Percentiles rank a stretch among this genome's conserved stretches.
Evolutionary conservation across 768 basidiomycete genomes (phyloP).

Genomic region (Termitomyces sp.): DNA sequence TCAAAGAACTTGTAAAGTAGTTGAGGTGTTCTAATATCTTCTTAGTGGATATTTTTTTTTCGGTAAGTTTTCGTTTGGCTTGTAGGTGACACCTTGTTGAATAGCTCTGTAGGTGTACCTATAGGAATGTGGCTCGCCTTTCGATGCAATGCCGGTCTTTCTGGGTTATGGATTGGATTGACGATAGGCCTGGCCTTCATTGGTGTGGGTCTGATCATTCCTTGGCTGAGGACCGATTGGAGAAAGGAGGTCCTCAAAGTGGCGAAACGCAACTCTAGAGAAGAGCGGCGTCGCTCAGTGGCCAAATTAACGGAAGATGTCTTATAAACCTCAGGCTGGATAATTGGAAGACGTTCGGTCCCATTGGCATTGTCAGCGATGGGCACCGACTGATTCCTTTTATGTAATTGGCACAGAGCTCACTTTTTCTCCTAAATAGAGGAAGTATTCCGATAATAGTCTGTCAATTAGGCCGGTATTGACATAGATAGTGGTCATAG

Average conservation of each 20-base stretch:
- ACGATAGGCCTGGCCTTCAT: neutral
- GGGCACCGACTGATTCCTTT: too few relatives aligned
- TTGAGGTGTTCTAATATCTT: neutral
- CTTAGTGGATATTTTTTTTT: neutral
- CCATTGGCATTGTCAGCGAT: too few relatives aligned
- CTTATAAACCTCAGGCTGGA: neutral
- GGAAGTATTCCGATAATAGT: too few relatives aligned
- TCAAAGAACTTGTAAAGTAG: neutral
- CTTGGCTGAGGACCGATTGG: neutral
- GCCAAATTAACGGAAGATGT: neutral
- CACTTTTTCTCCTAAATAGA: too few relatives aligned
- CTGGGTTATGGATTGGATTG: neutral
- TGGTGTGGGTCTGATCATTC: neutral
- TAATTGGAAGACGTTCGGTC: too few relatives aligned
- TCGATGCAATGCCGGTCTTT: neutral
- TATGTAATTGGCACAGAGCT: too few relatives aligned
- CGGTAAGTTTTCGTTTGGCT: neutral
- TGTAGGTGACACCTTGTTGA: neutral
- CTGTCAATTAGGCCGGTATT: too few relatives aligned
- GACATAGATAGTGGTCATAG: too few relatives aligned
- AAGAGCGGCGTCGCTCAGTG: neutral
- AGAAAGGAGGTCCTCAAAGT: neutral
- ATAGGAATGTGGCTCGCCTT: slow-evolving; percentile 3
- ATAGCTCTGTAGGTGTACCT: neutral
- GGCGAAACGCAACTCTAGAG: neutral